Evolutionary conservation across 306 rosid genomes (phyloP).

Genomic region (Cicer cuneatum): DNA sequence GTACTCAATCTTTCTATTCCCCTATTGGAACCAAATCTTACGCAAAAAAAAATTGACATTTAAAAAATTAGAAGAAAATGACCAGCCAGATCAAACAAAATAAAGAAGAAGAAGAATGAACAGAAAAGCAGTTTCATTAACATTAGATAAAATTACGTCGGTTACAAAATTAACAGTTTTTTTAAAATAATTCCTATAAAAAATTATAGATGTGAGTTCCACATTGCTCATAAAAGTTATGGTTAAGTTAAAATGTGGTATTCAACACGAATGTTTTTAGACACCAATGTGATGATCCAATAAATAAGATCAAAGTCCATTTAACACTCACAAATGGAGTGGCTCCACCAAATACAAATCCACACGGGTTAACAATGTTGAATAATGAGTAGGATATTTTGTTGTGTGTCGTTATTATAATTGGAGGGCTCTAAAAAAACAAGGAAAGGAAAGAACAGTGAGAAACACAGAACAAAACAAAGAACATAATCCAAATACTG

Average conservation of each 20-base stretch:
- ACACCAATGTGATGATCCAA: too few species aligned
- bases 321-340: background rate
- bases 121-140: background rate
- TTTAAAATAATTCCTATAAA: too few species aligned
- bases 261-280: too few species aligned
- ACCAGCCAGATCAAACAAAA: constrained; percentile 9
- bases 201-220: too few species aligned
- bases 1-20: too few species aligned
- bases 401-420: constrained; percentile 28
- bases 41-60: too few species aligned
- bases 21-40: too few species aligned
- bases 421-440: constrained; percentile 37
- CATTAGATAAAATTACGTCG: too few species aligned
- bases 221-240: too few species aligned
- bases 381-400: constrained; percentile 1
- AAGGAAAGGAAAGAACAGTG: constrained; percentile 20
- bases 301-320: too few species aligned
- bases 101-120: background rate
- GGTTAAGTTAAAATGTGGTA: too few species aligned
- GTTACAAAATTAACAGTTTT: too few species aligned
- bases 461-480: constrained; percentile 45
- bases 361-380: constrained; percentile 14
- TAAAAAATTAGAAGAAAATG: background rate
- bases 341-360: background rate
- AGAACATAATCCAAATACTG: constrained; percentile 45